Conservation (phyloP, 257 asterid genomes). For the Nicotiana knightiana region DNA sequence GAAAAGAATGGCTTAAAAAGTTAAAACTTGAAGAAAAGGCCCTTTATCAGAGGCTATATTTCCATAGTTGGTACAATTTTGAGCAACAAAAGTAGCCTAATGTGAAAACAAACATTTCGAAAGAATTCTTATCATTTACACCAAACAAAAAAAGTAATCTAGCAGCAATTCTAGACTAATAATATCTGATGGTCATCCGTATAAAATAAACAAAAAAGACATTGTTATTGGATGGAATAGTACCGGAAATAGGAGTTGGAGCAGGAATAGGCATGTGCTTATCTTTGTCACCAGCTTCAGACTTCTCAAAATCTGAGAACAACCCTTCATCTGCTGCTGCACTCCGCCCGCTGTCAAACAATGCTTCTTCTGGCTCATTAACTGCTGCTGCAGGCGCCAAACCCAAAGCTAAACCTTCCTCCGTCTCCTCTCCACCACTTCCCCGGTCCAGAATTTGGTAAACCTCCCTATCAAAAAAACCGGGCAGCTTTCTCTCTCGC, state of each 20-base stretch:
- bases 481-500: conserved; percentile 80
- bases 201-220: no score
- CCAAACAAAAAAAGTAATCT: no score
- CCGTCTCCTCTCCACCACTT: conserved; percentile 22
- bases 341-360: conserved; percentile 79
- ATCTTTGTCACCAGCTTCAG: conserved; percentile 21
- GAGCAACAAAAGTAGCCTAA: no score
- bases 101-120: no score
- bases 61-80: no score
- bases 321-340: conserved; percentile 67
- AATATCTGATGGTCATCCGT: no score
- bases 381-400: conserved; percentile 30
- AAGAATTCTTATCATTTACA: no score
- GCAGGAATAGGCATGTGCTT: conserved; percentile 23
- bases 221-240: no score
- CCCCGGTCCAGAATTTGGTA: conserved; percentile 67
- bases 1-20: no score
- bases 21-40: no score
- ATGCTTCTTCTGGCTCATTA: conserved; percentile 43
- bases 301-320: conserved; percentile 84
- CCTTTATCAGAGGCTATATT: no score
- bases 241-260: conserved; percentile 68
- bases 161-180: no score
- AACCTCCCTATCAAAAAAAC: conserved; percentile 85
- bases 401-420: conserved; percentile 37